Conservation (phyloP, 176 grass and related monocot genomes). For the Triticum aestivum region DNA sequence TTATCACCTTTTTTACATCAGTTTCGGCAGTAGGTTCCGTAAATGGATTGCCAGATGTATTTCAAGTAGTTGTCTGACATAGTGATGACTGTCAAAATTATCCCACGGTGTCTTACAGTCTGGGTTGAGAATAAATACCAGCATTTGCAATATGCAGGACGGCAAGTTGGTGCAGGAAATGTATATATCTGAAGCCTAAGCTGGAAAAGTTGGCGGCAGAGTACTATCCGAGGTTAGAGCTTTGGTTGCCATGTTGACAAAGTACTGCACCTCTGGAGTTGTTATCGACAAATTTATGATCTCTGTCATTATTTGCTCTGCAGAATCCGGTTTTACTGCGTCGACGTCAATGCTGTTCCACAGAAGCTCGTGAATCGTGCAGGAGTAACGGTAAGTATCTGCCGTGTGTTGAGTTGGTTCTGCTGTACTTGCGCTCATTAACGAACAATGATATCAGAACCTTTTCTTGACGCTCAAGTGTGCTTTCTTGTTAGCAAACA, state of each 20-base stretch:
- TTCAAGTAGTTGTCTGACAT: background rate
- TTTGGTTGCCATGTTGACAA: background rate
- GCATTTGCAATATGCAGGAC: constrained; percentile 48
- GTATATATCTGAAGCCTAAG: constrained; percentile 98
- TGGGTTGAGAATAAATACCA: background rate
- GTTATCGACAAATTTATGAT: constrained; percentile 28
- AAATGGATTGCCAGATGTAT: background rate
- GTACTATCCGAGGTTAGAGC: constrained; percentile 77
- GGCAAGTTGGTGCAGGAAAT: constrained; percentile 98
- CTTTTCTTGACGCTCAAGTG: background rate
- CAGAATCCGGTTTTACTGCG: constrained; percentile 76
- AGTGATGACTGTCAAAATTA: background rate
- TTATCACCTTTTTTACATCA: background rate
- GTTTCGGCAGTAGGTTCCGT: background rate
- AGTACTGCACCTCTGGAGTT: background rate
- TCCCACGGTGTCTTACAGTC: background rate
- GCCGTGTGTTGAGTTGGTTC: background rate
- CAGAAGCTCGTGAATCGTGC: constrained; percentile 82
- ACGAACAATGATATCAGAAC: background rate
- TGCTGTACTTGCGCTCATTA: background rate
- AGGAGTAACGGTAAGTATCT: constrained; percentile 79
- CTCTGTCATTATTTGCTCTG: constrained; percentile 15
- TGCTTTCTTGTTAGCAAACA: constrained; percentile 17
- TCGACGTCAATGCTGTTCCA: constrained; percentile 88
- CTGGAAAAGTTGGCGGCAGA: constrained; percentile 87